Evolutionary conservation across 192 early-diverging fungal species (phyloP).

Genomic region (Allomyces macrogynus): DNA sequence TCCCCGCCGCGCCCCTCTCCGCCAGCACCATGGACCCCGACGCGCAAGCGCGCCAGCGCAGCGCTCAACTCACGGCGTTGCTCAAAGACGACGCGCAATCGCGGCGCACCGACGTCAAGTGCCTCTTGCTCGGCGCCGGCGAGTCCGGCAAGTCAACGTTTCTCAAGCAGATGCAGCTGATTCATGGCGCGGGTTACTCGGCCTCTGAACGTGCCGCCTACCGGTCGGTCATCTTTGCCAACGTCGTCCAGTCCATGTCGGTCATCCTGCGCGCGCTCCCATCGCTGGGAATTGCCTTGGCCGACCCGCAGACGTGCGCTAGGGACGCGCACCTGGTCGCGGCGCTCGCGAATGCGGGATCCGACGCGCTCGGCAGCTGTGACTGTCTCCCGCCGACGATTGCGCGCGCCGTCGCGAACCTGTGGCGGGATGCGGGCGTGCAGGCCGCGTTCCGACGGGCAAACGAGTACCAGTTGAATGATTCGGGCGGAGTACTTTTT

Average conservation of each 20-base stretch:
- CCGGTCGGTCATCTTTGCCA: conserved; percentile 89
- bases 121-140: conserved; percentile 46
- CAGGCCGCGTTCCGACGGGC: conserved; percentile 59
- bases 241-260: conserved; percentile 90
- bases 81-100: not conserved
- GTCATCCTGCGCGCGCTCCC: conserved; percentile 90
- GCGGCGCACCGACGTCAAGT: not conserved
- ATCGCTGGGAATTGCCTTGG: conserved; percentile 52
- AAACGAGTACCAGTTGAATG: conserved; percentile 89
- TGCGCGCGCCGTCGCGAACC: conserved; percentile 50
- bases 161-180: conserved; percentile 96
- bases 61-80: not conserved
- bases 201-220: conserved; percentile 75
- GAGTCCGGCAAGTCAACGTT: conserved; percentile 96
- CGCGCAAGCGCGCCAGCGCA: not conserved
- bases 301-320: conserved; percentile 39
- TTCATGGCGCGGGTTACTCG: conserved; percentile 86
- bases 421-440: conserved; percentile 76
- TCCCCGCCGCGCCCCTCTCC: too few relatives aligned
- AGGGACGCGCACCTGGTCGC: conserved; percentile 53
- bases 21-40: not conserved
- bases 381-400: conserved; percentile 48
- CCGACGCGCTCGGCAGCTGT: conserved; percentile 30
- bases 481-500: conserved; percentile 82
- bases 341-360: conserved; percentile 60